These are phyloP conservation scores for Penicillium soppii DNA, from an alignment of 495 filamentous ascomycete genomes.

Conservation along the genomic window DNA sequence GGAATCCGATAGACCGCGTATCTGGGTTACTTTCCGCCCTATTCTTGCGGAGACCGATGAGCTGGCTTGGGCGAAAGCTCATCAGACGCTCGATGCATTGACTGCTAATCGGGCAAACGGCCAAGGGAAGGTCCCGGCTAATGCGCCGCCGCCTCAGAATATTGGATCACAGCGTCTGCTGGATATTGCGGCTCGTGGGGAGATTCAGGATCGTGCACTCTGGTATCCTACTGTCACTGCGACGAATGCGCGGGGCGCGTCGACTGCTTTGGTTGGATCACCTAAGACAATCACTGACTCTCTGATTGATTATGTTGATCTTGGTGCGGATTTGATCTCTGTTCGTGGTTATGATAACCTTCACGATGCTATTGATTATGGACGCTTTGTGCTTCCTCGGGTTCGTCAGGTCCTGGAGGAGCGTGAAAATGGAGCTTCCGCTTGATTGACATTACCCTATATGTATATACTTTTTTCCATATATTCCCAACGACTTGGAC, in stretches of 20 bases:
- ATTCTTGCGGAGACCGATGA: conserved; percentile 56
- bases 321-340: conserved; percentile 52
- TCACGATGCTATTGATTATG: conserved; percentile 55
- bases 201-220: conserved; percentile 54
- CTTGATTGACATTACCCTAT: conserved; percentile 1
- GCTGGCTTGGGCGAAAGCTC: conserved; percentile 53
- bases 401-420: conserved; percentile 44
- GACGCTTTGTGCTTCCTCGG: conserved; percentile 45
- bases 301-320: conserved; percentile 52
- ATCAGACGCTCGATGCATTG: conserved; percentile 45
- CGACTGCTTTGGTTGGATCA: conserved; percentile 53
- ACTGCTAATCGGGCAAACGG: conserved; percentile 31
- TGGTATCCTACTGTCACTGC: conserved; percentile 58
- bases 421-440: conserved; percentile 9
- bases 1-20: conserved; percentile 41
- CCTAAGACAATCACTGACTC: conserved; percentile 47
- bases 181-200: conserved; percentile 51
- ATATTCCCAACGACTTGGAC: too few relatives aligned
- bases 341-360: conserved; percentile 57
- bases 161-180: conserved; percentile 53
- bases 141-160: conserved; percentile 46
- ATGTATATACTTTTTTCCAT: too few relatives aligned
- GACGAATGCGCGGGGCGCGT: conserved; percentile 54
- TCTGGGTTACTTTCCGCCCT: conserved; percentile 58
- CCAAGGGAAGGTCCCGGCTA: conserved; percentile 23